Evolutionary conservation across 2,329 filamentous ascomycete species (phyloP).

Genomic region (Periconia digitata): DNA sequence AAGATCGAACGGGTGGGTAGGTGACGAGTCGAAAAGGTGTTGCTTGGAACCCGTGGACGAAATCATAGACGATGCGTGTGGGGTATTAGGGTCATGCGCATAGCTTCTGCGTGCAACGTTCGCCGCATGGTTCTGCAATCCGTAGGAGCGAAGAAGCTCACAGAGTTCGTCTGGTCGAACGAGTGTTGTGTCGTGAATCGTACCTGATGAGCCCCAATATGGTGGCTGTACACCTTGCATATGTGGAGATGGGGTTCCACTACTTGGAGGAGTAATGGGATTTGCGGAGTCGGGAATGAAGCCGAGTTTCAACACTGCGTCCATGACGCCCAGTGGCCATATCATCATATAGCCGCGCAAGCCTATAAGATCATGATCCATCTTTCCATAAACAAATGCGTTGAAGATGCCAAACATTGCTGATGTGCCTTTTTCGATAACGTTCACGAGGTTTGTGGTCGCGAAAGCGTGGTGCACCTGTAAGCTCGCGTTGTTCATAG

Average conservation of each 20-base stretch:
- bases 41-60: constrained; percentile 1
- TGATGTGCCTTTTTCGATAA: constrained; percentile 28
- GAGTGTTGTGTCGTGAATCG: too few relatives aligned
- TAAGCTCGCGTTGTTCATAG: constrained; percentile 14
- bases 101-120: too few relatives aligned
- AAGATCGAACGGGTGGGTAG: constrained; percentile 22
- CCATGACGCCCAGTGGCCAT: constrained; percentile 31
- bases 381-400: constrained; percentile 25
- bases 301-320: constrained; percentile 26
- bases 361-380: constrained; percentile 22
- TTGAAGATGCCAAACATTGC: constrained; percentile 27
- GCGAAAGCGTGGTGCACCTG: constrained; percentile 18
- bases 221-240: not conserved
- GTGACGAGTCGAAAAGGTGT: constrained; percentile 24
- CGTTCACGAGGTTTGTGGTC: constrained; percentile 20
- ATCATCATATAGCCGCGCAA: constrained; percentile 31
- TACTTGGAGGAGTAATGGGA: constrained; percentile 4
- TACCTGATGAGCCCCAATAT: too few relatives aligned
- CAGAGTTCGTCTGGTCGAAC: too few relatives aligned
- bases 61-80: not conserved
- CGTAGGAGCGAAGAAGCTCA: too few relatives aligned
- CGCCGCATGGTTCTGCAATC: too few relatives aligned
- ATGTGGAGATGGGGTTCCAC: not conserved
- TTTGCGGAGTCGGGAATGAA: constrained; percentile 24
- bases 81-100: not conserved